Evolutionary conservation across 176 grass and related monocot species (phyloP).

Genomic region (Aegilops speltoides): DNA sequence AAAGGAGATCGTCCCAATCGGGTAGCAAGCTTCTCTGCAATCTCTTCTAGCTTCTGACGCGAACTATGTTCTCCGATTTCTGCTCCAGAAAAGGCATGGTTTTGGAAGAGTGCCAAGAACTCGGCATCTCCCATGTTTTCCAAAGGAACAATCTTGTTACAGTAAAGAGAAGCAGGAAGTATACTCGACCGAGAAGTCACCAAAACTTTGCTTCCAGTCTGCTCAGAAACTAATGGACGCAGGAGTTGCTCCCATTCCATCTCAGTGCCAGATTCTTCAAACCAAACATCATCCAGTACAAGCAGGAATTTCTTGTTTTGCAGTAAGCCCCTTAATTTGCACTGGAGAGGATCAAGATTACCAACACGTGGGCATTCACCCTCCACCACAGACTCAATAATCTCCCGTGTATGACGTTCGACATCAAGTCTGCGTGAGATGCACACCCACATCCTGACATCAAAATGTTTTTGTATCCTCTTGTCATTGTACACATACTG

Average conservation of each 20-base stretch:
- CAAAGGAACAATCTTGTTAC: not conserved
- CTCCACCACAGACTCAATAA: too few relatives aligned
- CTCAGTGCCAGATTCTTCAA: not conserved
- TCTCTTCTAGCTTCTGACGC: not conserved
- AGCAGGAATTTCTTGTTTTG: not conserved
- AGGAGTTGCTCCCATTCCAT: not conserved
- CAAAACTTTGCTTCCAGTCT: not conserved
- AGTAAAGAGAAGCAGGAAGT: not conserved
- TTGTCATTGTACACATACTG: too few relatives aligned
- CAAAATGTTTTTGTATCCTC: too few relatives aligned
- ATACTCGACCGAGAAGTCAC: not conserved
- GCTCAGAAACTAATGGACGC: not conserved
- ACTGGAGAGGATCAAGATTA: too few relatives aligned
- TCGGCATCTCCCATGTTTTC: not conserved
- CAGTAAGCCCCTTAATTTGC: too few relatives aligned
- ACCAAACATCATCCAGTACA: constrained; percentile 16
- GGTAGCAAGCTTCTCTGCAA: not conserved
- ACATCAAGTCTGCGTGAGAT: too few relatives aligned
- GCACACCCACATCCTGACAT: too few relatives aligned
- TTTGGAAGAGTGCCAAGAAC: constrained; percentile 3
- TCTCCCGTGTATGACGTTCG: too few relatives aligned
- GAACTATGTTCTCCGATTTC: not conserved
- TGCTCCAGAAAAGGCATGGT: not conserved
- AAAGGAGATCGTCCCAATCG: constrained; percentile 20
- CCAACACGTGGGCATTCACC: too few relatives aligned